These are phyloP conservation scores for Penicillium fimorum DNA, from an alignment of 495 filamentous ascomycete genomes.

Conservation along the genomic window DNA sequence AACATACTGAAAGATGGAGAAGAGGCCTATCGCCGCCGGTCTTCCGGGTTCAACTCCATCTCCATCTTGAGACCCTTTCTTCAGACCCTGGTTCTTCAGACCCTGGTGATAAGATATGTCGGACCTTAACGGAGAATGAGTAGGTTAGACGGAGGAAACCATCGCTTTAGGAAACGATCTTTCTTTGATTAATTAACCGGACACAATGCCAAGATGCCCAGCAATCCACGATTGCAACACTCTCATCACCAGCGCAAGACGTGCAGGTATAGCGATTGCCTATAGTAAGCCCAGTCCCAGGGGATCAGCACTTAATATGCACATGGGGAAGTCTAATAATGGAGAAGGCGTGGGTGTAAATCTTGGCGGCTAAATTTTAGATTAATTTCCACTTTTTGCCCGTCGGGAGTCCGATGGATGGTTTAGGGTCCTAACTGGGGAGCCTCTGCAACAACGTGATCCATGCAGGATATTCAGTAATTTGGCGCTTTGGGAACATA, in stretches of 20 bases:
- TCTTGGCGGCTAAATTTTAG: conserved; percentile 7
- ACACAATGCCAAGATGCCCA: conserved; percentile 4
- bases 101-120: conserved; percentile 8
- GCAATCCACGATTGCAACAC: conserved; percentile 1
- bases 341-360: conserved; percentile 10
- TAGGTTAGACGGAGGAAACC: conserved; percentile 7
- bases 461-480: conserved; percentile 2
- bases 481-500: conserved; percentile 4
- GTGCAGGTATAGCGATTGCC: conserved; percentile 10
- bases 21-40: conserved; percentile 16
- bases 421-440: not conserved
- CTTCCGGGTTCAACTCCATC: conserved; percentile 9
- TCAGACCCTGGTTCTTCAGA: conserved; percentile 5
- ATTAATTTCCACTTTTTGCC: conserved; percentile 11
- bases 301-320: not conserved
- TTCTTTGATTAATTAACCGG: not conserved
- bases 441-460: not conserved
- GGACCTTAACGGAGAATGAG: conserved; percentile 10
- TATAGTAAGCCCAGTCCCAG: conserved; percentile 10
- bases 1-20: conserved; percentile 3
- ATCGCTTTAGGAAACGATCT: conserved; percentile 9
- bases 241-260: conserved; percentile 4
- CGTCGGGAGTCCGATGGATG: conserved; percentile 17
- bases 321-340: not conserved
- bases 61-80: conserved; percentile 6